Conservation (phyloP, 495 filamentous ascomycete species). For the Penicillium bialowiezense region DNA sequence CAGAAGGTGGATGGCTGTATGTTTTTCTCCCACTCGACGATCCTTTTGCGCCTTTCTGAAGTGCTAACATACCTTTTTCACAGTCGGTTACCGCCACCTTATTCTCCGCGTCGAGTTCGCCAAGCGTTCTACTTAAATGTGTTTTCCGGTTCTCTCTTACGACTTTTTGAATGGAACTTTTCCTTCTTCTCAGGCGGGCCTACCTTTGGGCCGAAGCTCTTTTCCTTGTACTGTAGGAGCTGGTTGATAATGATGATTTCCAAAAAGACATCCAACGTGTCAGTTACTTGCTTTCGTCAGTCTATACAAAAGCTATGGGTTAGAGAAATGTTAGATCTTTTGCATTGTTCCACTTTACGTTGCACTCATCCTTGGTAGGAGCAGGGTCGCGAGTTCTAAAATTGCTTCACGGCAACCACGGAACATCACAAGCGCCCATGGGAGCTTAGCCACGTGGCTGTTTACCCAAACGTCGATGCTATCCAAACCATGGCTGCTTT, state of each 20-base stretch:
- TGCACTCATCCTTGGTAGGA: background rate
- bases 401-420: conserved; percentile 3
- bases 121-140: conserved; percentile 65
- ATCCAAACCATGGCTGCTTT: background rate
- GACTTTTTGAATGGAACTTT: conserved; percentile 25
- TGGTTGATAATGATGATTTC: conserved; percentile 45
- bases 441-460: background rate
- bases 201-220: conserved; percentile 32
- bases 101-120: conserved; percentile 91
- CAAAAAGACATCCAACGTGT: conserved; percentile 38
- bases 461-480: background rate
- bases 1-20: conserved; percentile 96
- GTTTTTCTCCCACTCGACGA: conserved; percentile 25
- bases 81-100: conserved; percentile 82
- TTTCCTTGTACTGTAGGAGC: conserved; percentile 44
- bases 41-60: background rate
- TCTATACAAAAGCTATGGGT: conserved; percentile 38
- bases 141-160: conserved; percentile 24
- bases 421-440: background rate
- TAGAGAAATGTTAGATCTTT: conserved; percentile 19
- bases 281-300: conserved; percentile 35
- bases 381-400: background rate
- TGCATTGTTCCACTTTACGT: conserved; percentile 6
- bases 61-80: conserved; percentile 22
- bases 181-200: conserved; percentile 39